A percentile compares a stretch with the other conserved stretches of the same genome.
These are phyloP conservation scores for Rhynchosporium graminicola DNA, from an alignment of 2,329 filamentous ascomycete genomes.

Conservation along the genomic window DNA sequence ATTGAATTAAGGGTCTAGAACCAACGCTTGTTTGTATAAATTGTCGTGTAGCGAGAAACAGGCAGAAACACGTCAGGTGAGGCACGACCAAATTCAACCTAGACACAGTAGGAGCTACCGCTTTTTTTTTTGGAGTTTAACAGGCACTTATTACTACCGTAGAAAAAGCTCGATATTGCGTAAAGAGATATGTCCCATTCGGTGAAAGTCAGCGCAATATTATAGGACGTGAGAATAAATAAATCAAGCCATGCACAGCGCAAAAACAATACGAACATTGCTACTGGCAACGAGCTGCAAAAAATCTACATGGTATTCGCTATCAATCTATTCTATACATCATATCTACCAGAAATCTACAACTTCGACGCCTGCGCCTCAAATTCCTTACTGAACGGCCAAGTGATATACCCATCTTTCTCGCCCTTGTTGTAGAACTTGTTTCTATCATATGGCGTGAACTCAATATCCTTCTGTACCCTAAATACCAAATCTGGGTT, in stretches of 20 bases:
- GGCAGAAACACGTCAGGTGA: too few relatives aligned
- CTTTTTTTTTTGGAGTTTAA: too few relatives aligned
- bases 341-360: constrained; percentile 18
- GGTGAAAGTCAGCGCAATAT: too few relatives aligned
- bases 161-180: too few relatives aligned
- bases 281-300: background rate
- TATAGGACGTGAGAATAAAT: background rate
- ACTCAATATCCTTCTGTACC: constrained; percentile 43
- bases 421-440: constrained; percentile 42
- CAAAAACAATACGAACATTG: background rate
- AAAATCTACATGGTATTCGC: constrained; percentile 14
- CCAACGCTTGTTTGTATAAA: too few relatives aligned
- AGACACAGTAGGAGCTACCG: too few relatives aligned
- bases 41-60: too few relatives aligned
- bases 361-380: constrained; percentile 28
- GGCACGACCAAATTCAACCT: too few relatives aligned
- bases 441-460: constrained; percentile 45
- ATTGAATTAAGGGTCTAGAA: too few relatives aligned
- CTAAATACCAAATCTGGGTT: constrained; percentile 50
- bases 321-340: constrained; percentile 13
- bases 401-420: constrained; percentile 43
- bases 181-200: too few relatives aligned
- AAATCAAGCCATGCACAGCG: background rate
- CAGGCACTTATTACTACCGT: too few relatives aligned
- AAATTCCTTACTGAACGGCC: constrained; percentile 40